Conservation (phyloP, 2,329 filamentous ascomycete genomes). For the Aureobasidium pullulans region DNA sequence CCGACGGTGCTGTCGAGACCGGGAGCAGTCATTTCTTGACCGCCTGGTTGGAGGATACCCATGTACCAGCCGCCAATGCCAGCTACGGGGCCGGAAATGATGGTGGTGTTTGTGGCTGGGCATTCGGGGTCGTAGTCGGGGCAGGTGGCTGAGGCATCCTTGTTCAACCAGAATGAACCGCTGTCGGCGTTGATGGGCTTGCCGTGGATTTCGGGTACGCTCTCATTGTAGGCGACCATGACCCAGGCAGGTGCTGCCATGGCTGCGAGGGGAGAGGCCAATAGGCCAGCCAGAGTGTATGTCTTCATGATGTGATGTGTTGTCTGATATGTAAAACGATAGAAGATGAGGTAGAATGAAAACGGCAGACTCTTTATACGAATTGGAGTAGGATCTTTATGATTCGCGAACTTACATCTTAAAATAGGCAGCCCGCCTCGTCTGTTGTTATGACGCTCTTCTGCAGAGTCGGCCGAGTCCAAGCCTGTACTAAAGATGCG, state of each 20-base stretch:
- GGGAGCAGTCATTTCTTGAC: not conserved
- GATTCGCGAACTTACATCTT: not conserved
- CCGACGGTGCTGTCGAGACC: not conserved
- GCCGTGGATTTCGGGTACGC: slow-evolving; percentile 9
- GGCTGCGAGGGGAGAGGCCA: not conserved
- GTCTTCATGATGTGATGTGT: not conserved
- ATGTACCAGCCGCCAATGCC: slow-evolving; percentile 3
- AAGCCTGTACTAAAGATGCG: not conserved
- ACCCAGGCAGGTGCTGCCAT: slow-evolving; percentile 8
- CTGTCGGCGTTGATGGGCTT: slow-evolving; percentile 10
- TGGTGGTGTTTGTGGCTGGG: slow-evolving; percentile 5
- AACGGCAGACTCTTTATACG: not conserved
- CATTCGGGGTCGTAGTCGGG: slow-evolving; percentile 6
- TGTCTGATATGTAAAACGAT: not conserved
- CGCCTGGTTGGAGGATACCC: not conserved
- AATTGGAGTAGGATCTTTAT: not conserved
- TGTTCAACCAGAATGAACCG: slow-evolving; percentile 3
- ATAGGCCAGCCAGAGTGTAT: not conserved
- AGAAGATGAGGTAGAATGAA: not conserved
- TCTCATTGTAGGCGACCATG: slow-evolving; percentile 6
- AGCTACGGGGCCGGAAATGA: not conserved
- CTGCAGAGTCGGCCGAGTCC: not conserved
- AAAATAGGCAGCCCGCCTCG: not conserved
- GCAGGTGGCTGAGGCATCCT: slow-evolving; percentile 2
- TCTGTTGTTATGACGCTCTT: not conserved